These are phyloP conservation scores for Trichoderma parareesei DNA, from an alignment of 495 filamentous ascomycete species.

Conservation along the genomic window DNA sequence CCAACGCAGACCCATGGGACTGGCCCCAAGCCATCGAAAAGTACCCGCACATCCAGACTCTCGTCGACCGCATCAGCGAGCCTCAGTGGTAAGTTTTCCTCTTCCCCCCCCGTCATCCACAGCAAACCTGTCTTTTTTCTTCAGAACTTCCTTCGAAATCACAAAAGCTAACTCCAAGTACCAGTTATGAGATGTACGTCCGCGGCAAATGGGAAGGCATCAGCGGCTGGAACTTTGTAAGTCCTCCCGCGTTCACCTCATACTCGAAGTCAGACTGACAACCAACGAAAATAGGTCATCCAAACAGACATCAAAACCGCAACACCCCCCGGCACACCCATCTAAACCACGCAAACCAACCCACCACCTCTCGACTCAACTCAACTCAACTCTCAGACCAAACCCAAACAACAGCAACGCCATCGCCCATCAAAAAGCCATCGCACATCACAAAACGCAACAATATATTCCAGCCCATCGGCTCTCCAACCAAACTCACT, in stretches of 20 bases:
- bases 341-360: not conserved
- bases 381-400: too few species aligned
- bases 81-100: not conserved
- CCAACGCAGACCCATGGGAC: not conserved
- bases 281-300: not conserved
- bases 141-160: not conserved
- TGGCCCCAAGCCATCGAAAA: not conserved
- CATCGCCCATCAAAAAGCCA: too few species aligned
- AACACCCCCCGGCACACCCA: not conserved
- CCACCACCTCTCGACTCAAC: not conserved
- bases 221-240: constrained; percentile 6
- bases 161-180: not conserved
- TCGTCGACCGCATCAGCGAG: constrained; percentile 4
- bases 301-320: constrained; percentile 5
- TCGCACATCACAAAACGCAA: too few species aligned
- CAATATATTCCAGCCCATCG: too few species aligned
- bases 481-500: too few species aligned
- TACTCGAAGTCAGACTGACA: not conserved
- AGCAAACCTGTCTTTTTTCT: not conserved
- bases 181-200: constrained; percentile 3
- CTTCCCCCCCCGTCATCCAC: too few species aligned
- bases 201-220: constrained; percentile 1
- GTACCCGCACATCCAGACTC: not conserved
- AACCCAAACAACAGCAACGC: too few species aligned
- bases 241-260: not conserved